Base-by-base conservation (phyloP, 495 filamentous ascomycete genomes). In the Penicillium silybi region DNA sequence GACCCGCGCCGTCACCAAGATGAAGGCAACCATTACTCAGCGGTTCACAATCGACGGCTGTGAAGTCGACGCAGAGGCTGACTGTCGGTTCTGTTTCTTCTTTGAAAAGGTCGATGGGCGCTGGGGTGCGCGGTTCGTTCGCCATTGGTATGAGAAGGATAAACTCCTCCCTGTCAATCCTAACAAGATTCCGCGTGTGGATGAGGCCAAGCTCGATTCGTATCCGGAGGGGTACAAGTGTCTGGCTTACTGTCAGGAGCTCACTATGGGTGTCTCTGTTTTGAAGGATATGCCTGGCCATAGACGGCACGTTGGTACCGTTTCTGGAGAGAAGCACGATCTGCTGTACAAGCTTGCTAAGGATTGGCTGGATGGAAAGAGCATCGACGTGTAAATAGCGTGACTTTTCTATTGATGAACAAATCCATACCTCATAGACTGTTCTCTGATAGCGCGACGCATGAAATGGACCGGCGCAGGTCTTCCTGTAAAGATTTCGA, bases 11-110 rank as follows among this genome's bases (percentile, higher is more conserved):
- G 76, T 86, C 6, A 81, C 81, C 52, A 86, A 85, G 67, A 81
- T 86, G 80, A 86, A 86, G 64, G 83, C 83, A 2, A 85, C 82
- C 38, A 86, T 85, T 64, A 85, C 83, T 2, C 83, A 86, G 64
- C 76, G 83, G 27, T 85, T 86, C 66, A 59, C 41, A 3, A 70
- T 79, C 29, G 64, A 67, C n/a, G 62, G 57, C 1, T 62, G 69
- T 41, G 72, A 79, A 44, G 81, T 79, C 26, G 82, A 85, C 46
- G 81, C 82, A 11, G 82, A 85, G 57, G 75, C 73, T 40, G 82
- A 86, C 61, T 83, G 80, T 58, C 80, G 81, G 1, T 85, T 86
- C 57, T 77, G 76, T 52, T 85, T 85, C 66, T 83, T 84, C 56
- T 84, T 77, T 53, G 66, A 80, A 48, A 77, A 78, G 54, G 40